phyloP scores from a whole-genome alignment of 2,329 filamentous ascomycete genomes.

The Intubia oerlemansii region DNA sequence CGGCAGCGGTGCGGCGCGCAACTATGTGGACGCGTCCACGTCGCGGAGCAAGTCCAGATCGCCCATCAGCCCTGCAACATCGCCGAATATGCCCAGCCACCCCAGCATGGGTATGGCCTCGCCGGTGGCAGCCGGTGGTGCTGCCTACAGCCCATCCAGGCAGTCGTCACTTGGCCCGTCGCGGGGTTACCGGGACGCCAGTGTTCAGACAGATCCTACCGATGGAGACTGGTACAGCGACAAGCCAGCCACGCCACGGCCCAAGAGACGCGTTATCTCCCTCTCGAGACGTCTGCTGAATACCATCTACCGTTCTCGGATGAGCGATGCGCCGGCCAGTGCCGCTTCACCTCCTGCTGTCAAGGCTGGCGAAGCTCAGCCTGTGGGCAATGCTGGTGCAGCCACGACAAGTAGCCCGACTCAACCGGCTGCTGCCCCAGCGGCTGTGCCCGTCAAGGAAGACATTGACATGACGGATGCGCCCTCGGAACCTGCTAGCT shows the following conservation, averaged over 20 bases:
- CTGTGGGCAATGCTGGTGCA: too few species aligned
- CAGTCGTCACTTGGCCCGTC: constrained; percentile 18
- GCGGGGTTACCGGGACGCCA: constrained; percentile 25
- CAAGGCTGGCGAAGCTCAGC: too few species aligned
- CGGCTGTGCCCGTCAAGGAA: background rate
- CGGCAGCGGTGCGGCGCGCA: too few species aligned
- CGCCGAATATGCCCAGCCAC: constrained; percentile 14
- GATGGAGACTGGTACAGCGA: constrained; percentile 30
- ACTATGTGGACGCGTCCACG: constrained; percentile 31
- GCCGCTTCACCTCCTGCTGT: too few species aligned
- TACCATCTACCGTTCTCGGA: constrained; percentile 22
- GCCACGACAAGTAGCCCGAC: too few species aligned
- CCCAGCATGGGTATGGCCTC: background rate
- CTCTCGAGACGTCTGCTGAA: constrained; percentile 30
- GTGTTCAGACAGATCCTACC: constrained; percentile 32
- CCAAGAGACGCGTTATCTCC: constrained; percentile 27
- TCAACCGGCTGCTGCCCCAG: background rate
- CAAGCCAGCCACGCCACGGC: constrained; percentile 14
- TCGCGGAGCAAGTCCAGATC: constrained; percentile 32
- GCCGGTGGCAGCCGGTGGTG: constrained; percentile 12
- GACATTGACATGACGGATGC: constrained; percentile 1
- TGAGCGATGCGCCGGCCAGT: too few species aligned
- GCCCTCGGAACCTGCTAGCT: too few species aligned
- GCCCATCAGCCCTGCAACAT: constrained; percentile 21
- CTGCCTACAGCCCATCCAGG: constrained; percentile 14